Percentiles rank a stretch among this genome's conserved stretches.
phyloP scores from a whole-genome alignment of 78 protist species.

The Planoprotostelium fungivorum region DNA sequence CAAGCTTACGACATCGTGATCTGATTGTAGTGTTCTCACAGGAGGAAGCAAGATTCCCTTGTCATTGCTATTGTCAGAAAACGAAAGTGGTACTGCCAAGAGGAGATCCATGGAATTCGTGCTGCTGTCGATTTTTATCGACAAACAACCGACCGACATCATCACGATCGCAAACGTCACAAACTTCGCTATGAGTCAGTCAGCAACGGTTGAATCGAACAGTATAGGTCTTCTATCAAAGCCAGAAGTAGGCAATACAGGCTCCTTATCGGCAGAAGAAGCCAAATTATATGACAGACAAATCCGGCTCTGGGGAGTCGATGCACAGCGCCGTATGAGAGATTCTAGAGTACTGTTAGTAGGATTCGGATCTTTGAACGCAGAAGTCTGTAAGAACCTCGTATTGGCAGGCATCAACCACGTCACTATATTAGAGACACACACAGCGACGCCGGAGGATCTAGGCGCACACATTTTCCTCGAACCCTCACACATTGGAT shows the following conservation, averaged over 20 bases:
- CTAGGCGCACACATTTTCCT: constrained; percentile 48
- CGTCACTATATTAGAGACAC: constrained; percentile 78
- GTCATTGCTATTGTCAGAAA: too few species aligned
- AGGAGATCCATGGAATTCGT: too few species aligned
- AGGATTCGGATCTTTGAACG: constrained; percentile 85
- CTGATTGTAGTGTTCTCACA: too few species aligned
- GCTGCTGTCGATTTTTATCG: too few species aligned
- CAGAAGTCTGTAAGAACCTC: constrained; percentile 91
- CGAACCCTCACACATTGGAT: constrained; percentile 20
- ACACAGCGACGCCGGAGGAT: constrained; percentile 26
- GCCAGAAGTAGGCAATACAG: too few species aligned
- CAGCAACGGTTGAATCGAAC: too few species aligned
- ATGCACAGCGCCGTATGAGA: constrained; percentile 60
- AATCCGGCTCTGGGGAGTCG: constrained; percentile 76
- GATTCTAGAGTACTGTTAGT: constrained; percentile 63
- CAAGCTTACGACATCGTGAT: neutral
- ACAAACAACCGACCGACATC: too few species aligned
- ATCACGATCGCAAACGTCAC: too few species aligned
- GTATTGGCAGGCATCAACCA: constrained; percentile 88
- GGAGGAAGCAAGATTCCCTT: too few species aligned
- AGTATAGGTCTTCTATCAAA: too few species aligned
- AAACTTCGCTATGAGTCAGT: too few species aligned
- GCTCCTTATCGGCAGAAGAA: constrained; percentile 24
- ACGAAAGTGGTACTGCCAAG: too few species aligned
- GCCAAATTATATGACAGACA: constrained; percentile 65